A percentile compares a stretch with the other conserved stretches of the same genome.
These are phyloP conservation scores for Rhodosporidiobolus odoratus DNA, from an alignment of 768 basidiomycete genomes.

Conservation along the genomic window DNA sequence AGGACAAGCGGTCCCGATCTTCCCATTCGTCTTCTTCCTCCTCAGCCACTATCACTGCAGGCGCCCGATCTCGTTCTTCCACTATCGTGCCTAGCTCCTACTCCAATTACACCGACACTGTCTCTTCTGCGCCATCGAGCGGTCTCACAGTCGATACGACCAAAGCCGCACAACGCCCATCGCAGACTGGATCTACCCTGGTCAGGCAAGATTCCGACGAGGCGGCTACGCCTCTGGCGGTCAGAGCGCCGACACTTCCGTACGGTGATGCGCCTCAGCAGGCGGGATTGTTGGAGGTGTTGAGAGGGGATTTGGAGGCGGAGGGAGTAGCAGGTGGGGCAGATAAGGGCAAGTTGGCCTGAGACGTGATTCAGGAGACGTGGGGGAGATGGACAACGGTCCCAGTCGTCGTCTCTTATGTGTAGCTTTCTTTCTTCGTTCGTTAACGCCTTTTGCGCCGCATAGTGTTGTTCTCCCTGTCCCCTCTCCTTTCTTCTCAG, in stretches of 20 bases:
- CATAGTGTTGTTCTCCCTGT: no score
- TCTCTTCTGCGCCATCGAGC: neutral
- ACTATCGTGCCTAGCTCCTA: neutral
- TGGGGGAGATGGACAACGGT: no score
- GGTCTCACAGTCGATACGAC: neutral
- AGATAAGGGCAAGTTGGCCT: neutral
- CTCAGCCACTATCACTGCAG: neutral
- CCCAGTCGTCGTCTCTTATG: no score
- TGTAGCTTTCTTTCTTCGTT: no score
- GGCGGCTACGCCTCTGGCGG: neutral
- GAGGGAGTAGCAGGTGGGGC: no score
- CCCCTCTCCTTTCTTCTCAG: no score
- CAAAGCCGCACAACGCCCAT: neutral
- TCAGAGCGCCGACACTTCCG: neutral
- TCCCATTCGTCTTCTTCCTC: neutral
- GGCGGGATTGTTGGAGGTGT: neutral
- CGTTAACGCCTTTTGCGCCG: no score
- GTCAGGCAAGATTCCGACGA: constrained; percentile 4
- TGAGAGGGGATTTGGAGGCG: neutral
- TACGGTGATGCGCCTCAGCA: no score
- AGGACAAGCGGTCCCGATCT: neutral
- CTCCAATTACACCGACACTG: neutral
- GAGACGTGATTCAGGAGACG: no score
- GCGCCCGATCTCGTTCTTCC: neutral
- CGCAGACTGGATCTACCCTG: neutral